Evolutionary conservation across 148 eudicot genomes (phyloP), one percentile per base, ranked within the genome.

Genomic region (Chenopodium quinoa): DNA sequence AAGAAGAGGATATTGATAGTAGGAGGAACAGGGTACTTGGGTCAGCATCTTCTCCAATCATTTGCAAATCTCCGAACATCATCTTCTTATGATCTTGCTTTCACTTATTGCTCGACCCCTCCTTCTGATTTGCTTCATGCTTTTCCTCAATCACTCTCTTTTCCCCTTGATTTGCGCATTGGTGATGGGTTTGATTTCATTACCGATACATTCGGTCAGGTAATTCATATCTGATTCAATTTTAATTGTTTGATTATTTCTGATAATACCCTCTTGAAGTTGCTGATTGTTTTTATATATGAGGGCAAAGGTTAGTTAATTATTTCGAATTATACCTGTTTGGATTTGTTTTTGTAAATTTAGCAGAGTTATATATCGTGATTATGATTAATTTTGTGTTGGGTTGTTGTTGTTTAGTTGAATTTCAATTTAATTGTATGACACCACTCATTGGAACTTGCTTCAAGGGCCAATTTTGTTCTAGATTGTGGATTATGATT

Each of bases 11-110:
- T 94, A 78, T 58, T 94, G 77, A 81, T 92, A 72, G 85, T 94
- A 1, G 96, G 98, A 72, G 98, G 98, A 81, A 94, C 93, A 2
- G 98, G 98, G 29, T 94, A 92, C 88, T 84, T 94, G 82, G 98
- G 98, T 10, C 98, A 94, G 83, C 96, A 94, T 78, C 87, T 91
- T 1, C 79, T 92, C 23, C 86, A 87, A 76, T 75, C 72, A 17
- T 78, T 93, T 54, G 67, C 87, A 7, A 79, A 84, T 69, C 68
- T 19, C 76, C 66, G 78, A 62, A 58, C 84, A 56, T 62, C 77
- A 46, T 75, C 81, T 40, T 83, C 29, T 76, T 73, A 62, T 58
- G 84, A 83, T 62, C 67, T 93, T 2, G 94, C 94, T 32, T 91
- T 92, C 88, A 94, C 98, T 32, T 84, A 89, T 78, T 88, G 90